Evolutionary conservation across 1,284 basidiomycete genomes (phyloP).

Genomic region (Volvariella surrecta): DNA sequence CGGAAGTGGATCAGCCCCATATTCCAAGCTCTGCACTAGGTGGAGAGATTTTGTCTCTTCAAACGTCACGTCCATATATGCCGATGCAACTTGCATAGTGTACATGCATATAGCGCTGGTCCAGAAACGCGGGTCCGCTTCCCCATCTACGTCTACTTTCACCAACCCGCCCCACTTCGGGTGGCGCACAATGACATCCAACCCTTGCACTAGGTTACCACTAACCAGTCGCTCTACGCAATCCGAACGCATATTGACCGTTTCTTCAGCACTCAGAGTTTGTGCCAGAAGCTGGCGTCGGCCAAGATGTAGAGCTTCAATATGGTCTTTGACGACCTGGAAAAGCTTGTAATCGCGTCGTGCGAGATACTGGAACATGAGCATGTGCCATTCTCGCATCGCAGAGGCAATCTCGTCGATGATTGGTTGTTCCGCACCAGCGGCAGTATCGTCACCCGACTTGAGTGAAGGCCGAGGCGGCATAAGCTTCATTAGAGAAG

Average conservation of each 20-base stretch:
- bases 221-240: constrained; percentile 85
- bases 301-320: constrained; percentile 86
- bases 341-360: constrained; percentile 88
- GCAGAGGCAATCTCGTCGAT: constrained; percentile 97
- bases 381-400: constrained; percentile 88
- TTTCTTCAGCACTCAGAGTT: constrained; percentile 85
- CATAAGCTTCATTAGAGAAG: constrained; percentile 64
- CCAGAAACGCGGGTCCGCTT: constrained; percentile 70
- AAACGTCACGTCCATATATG: constrained; percentile 63
- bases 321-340: constrained; percentile 79
- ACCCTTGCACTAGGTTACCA: constrained; percentile 86
- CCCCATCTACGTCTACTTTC: constrained; percentile 75
- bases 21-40: constrained; percentile 30
- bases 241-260: constrained; percentile 72
- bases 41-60: constrained; percentile 29
- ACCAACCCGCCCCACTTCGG: constrained; percentile 86
- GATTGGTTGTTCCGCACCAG: constrained; percentile 79
- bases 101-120: constrained; percentile 85
- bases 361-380: constrained; percentile 88
- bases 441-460: constrained; percentile 84
- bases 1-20: constrained; percentile 29
- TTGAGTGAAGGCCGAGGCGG: constrained; percentile 92
- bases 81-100: constrained; percentile 76
- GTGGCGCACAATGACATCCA: constrained; percentile 94
- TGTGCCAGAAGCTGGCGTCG: constrained; percentile 85